Evolutionary conservation across 2,329 filamentous ascomycete genomes (phyloP), one percentile per base, ranked within the genome.

Genomic region (Cercospora janseana): DNA sequence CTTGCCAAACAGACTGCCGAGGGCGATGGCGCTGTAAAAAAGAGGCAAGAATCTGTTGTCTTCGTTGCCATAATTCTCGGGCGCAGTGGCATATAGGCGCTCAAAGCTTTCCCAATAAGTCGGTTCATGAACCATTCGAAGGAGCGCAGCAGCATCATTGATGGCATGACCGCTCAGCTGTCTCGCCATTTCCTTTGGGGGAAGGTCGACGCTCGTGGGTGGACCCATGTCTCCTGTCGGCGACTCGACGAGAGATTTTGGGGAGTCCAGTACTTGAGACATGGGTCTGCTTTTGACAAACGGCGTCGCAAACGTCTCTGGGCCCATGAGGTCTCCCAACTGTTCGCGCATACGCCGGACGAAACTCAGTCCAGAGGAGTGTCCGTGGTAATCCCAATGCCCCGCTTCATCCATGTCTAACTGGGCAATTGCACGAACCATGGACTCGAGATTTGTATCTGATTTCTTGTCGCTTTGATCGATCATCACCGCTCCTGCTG

Each of bases 301-400:
- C 13, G 82, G 77, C 54, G 80, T 65, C 62, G 69, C 70, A 61
- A 80, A 75, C 56, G 79, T 76, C 38, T 82, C 79, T 31, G 80
- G 79, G 15, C 85, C 85, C 40, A 93, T 78, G 57, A 93, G 76
- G 54, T 85, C 82, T 35, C 88, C 86, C 59, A 96, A 88, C 64
- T 95, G 87, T 63, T 94, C 87, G 62, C 89, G 86, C 79, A 98
- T 85, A 47, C 88, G 83, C 57, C 83, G 81, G 60, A 96, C 79
- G 67, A 96, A 98, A 56, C 92, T 88, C 34, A 91, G 80, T 2
- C 92, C 91, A 0, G 93, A 97, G 0, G 92, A 96, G 57, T 88
- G 87, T 40, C 93, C 93, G 65, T 95, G 89, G 63, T 95, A 98
- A 69, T 97, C 91, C 83, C 90, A 95, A 61, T 93, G 83, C 32